phyloP scores from a whole-genome alignment of 768 basidiomycete genomes.

The Boletales sp. region DNA sequence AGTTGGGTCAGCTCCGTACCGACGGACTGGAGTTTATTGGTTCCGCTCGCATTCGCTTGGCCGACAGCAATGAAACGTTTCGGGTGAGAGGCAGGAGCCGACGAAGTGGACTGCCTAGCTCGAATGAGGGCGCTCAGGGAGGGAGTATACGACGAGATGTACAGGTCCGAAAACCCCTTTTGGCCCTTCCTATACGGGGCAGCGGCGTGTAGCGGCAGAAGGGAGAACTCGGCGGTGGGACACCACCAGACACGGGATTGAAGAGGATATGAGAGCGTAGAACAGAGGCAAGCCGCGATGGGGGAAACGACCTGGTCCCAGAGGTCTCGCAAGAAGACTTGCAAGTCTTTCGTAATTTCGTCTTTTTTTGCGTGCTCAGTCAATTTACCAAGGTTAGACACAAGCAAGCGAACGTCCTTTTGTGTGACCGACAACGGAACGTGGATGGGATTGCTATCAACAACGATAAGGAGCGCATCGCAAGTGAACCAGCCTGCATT shows the following conservation, averaged over 20 bases:
- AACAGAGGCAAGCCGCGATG: not conserved
- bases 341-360: not conserved
- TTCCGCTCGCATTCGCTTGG: not conserved
- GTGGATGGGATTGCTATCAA: not conserved
- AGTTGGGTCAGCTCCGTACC: too few relatives aligned
- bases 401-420: not conserved
- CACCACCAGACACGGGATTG: conserved; percentile 13
- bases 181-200: not conserved
- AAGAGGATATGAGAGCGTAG: not conserved
- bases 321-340: not conserved
- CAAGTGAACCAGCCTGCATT: conserved; percentile 18
- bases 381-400: not conserved
- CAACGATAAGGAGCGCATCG: too few relatives aligned
- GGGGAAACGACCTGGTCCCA: not conserved
- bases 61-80: conserved; percentile 4
- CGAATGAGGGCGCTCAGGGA: conserved; percentile 6
- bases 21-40: too few relatives aligned
- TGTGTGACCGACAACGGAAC: not conserved
- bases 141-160: conserved; percentile 16
- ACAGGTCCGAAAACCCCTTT: conserved; percentile 4
- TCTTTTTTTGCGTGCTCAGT: not conserved
- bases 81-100: not conserved
- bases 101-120: not conserved
- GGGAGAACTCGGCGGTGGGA: conserved; percentile 12
- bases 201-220: not conserved